Evolutionary conservation across 306 rosid genomes (phyloP).

Genomic region (Psophocarpus tetragonolobus): DNA sequence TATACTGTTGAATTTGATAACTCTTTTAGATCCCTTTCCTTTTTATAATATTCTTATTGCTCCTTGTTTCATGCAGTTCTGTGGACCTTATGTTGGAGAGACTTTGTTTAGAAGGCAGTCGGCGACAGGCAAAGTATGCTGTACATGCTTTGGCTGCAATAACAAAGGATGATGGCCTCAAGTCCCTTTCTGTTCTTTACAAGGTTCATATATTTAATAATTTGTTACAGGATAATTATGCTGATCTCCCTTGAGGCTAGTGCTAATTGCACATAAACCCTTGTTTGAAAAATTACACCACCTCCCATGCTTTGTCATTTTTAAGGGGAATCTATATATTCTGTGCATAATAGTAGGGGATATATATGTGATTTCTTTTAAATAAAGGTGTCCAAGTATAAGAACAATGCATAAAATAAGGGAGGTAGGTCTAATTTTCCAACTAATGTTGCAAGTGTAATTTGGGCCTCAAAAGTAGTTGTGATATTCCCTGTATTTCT

Average conservation of each 20-base stretch:
- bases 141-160: constrained; percentile 97
- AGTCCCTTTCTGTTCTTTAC: constrained; percentile 94
- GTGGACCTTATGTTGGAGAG: constrained; percentile 95
- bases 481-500: constrained; percentile 6
- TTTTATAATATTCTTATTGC: constrained; percentile 34
- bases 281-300: constrained; percentile 23
- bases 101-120: constrained; percentile 88
- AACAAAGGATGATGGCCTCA: constrained; percentile 98
- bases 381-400: not conserved
- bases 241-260: not conserved
- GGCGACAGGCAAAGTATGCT: constrained; percentile 98
- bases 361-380: not conserved
- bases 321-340: not conserved
- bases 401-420: not conserved
- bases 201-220: constrained; percentile 62
- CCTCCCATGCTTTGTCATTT: constrained; percentile 19
- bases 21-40: constrained; percentile 9
- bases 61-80: constrained; percentile 65
- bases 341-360: not conserved
- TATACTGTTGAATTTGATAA: constrained; percentile 29
- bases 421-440: constrained; percentile 1
- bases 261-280: not conserved
- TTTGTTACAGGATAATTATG: constrained; percentile 27
- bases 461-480: not conserved
- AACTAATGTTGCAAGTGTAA: constrained; percentile 5